Base-by-base conservation (phyloP, 2,329 filamentous ascomycete species). In the Apiospora aurea region DNA sequence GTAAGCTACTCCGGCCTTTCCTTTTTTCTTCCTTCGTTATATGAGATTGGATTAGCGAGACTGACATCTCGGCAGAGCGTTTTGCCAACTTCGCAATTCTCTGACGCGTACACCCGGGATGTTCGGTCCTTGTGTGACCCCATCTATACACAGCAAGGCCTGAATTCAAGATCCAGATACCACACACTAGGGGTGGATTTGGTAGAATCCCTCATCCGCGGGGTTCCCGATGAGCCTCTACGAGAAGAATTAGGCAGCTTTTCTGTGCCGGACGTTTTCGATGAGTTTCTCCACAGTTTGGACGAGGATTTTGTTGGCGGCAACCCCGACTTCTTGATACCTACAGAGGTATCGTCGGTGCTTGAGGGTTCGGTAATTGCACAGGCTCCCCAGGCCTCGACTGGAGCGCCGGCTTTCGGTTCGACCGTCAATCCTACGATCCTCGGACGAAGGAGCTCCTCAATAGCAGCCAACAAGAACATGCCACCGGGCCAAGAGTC, bases 71-170 rank as follows among this genome's bases (percentile, higher is more conserved):
- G 57, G 41, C 67, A 87, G 86, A 80, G 77, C 24, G 81, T 74
- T 51, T 76, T 88, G 49, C 76, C 80, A 10, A 73, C 81, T 0
- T 75, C 78, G 7, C 71, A 75, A 11, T 85, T 83, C 73, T 85
- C 85, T 70, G 82, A 84, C 72, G 74, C 78, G 7, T 89, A 83
- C 72, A 80, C 84, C 2, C 81, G 82, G 1, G 73, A 78, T 51
- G 82, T 86, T 13, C 81, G 85, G 70, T 72, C 74, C 2, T 80
- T 85, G 6, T 86, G 85, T 72, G 82, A 87, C 69, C 77, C 75
- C 10, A 78, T 89, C 5, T 89, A 88, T 75, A 70, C 75, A 24
- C 74, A 80, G 61, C 78, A 81, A 29, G 78, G 77, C 7, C 74
- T 74, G 26, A 78, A 79, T 7, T 74, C 80, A 34, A 84, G 87